Evolutionary conservation across 805 yeast species (phyloP), one percentile per base, ranked within the genome.

Genomic region (Kazachstania psychrophila): DNA sequence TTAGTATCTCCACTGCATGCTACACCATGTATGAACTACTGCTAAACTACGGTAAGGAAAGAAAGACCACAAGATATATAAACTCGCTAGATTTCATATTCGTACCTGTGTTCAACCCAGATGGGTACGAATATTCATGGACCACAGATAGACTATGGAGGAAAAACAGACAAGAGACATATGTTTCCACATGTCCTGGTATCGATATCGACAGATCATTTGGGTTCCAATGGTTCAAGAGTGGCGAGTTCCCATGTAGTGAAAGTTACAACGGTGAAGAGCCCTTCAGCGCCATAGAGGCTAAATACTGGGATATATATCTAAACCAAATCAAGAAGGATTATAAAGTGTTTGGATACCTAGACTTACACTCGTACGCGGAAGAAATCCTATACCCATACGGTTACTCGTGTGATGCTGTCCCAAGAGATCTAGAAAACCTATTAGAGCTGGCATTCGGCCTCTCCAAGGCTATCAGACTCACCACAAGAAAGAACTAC

Each of bases 61-160:
- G 51, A 22, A 64, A 66, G 33, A 73, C 69, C 39, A 64, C 64
- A 4, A 58, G 56, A 23, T 75, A 64, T 41, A 58, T 85, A 41
- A 63, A 76, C 31, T 61, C 74, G 31, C 57, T 84, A 40, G 89
- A 85, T 49, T 81, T 82, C 48, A 56, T 83, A 23, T 76, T 87
- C 45, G 68, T 86, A 22, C 96, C 96, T 0, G 83, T 85, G 10
- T 72, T 78, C 58, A 87, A 87, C 52, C 95, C 95, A 1, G 96
- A 87, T 60, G 96, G 96, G 0, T 87, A 87, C 55, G 83, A 68
- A 11, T 80, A 81, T 55, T 68, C 94, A 2, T 87, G 96, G 95
- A 68, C 66, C 2, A 52, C 62, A 19, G 95, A 87, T 54, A 65
- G 96, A 39, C 62, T 87, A 41, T 87, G 96, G 96, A 65, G 92